Conservation (phyloP, 2,329 filamentous ascomycete species). For the Fusarium papillatum region DNA sequence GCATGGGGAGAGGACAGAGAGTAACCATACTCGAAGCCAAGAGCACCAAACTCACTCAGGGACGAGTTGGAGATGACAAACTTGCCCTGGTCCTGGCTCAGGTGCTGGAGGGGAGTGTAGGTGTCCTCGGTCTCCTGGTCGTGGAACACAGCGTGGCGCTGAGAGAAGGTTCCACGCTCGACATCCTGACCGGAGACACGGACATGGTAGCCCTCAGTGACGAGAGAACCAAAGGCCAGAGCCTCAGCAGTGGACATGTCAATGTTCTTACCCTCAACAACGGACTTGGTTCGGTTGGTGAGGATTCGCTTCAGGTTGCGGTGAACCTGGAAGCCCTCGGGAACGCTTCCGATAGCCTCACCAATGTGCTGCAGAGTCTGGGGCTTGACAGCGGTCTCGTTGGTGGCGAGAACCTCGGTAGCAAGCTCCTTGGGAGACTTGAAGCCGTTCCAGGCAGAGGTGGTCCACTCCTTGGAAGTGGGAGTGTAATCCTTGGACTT, state of each 20-base stretch:
- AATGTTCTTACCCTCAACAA: slow-evolving; percentile 92
- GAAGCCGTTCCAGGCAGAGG: slow-evolving; percentile 99
- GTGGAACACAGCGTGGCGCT: slow-evolving; percentile 96
- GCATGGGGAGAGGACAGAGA: slow-evolving; percentile 97
- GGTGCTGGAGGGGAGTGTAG: slow-evolving; percentile 91
- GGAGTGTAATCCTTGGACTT: slow-evolving; percentile 98
- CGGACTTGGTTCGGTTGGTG: slow-evolving; percentile 88
- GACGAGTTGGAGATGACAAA: slow-evolving; percentile 99
- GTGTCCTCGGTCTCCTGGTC: slow-evolving; percentile 96
- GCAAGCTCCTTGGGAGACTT: slow-evolving; percentile 98
- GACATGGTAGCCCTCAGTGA: slow-evolving; percentile 95
- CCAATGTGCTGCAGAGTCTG: slow-evolving; percentile 86
- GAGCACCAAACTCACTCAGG: slow-evolving; percentile 76
- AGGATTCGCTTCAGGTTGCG: slow-evolving; percentile 98
- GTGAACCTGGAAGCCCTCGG: slow-evolving; percentile 91
- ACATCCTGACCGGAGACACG: slow-evolving; percentile 99
- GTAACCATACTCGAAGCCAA: slow-evolving; percentile 99
- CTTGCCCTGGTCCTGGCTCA: slow-evolving; percentile 92
- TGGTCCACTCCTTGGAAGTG: slow-evolving; percentile 97
- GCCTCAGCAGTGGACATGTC: slow-evolving; percentile 99
- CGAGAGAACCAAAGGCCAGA: slow-evolving; percentile 92
- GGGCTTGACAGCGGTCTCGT: slow-evolving; percentile 83
- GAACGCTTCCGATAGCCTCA: slow-evolving; percentile 81
- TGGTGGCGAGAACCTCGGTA: slow-evolving; percentile 92
- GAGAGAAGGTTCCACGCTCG: slow-evolving; percentile 99